Base-by-base conservation (phyloP, 768 basidiomycete genomes). In the Trametes punicea region DNA sequence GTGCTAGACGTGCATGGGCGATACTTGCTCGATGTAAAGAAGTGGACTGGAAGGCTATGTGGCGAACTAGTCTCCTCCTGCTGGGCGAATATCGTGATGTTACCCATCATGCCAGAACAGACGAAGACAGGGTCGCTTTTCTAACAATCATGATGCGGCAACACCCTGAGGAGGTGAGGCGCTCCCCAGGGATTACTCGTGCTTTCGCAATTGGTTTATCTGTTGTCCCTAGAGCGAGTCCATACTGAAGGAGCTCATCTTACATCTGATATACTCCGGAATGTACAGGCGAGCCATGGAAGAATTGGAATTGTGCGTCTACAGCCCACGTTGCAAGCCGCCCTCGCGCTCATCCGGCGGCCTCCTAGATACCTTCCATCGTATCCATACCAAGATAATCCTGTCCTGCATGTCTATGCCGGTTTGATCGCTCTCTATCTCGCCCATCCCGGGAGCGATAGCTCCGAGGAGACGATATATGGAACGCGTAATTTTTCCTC, bases 321-420 rank as follows among this genome's bases (percentile, higher is more conserved):
- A 47, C 38, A 30, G 38, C 29, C 45, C 46, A 40, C 8, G 29
- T 9, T 36, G 30, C 21, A 36, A 39, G 48, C 46, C 30, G 31
- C 45, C 42, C 18, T 20, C 10, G 30, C 20, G 36, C 51, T 36
- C 18, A 41, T 42, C 60, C n/a, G 59, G 21, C 46, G 42, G 42
- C 46, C 56, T 51, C 7, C 54, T 60, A 93, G 93, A 23, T 95
- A 90, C 68, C 78, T 96, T 5, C 90, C 92, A 1, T 88, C 90
- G 2, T 87, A 89, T 67, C 94, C 94, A 2, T 96, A 85, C 73
- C 86, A 85, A 65, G 88, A 92, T 62, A 90, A 91, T 60, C 79
- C 87, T 1, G 72, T 84, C 6, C 74, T 96, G 26, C 90, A 96
- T 64, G 75, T 84, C 15, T 94, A 95, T 59, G 92, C 93, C 2